Conservation (phyloP, 306 rosid species). For the Cajanus cajan region DNA sequence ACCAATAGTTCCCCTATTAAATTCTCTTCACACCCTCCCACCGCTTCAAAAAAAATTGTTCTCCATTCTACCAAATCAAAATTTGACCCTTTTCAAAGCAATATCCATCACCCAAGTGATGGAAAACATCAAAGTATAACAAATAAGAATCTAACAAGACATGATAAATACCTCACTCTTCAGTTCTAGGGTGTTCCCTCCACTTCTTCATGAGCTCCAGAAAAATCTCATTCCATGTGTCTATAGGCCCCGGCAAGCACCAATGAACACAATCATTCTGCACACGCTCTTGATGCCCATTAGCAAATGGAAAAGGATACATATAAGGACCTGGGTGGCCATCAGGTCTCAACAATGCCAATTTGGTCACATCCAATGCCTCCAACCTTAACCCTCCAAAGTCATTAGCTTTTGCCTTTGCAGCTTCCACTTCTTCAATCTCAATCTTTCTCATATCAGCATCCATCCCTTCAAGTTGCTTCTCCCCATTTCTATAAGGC, state of each 20-base stretch:
- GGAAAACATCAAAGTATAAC: neutral
- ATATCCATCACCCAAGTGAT: conserved; percentile 12
- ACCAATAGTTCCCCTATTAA: neutral
- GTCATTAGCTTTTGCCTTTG: conserved; percentile 41
- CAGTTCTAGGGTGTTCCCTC: conserved; percentile 29
- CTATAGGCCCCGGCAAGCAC: conserved; percentile 93
- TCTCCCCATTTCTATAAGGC: conserved; percentile 60
- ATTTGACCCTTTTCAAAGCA: conserved; percentile 3
- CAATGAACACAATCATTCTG: conserved; percentile 96
- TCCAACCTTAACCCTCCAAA: conserved; percentile 45
- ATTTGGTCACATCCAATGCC: conserved; percentile 70
- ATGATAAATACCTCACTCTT: conserved; percentile 29
- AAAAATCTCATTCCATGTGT: conserved; percentile 89
- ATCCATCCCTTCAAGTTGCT: conserved; percentile 77
- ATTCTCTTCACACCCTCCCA: neutral
- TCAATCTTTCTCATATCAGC: conserved; percentile 67
- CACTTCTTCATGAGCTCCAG: conserved; percentile 57
- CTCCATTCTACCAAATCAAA: conserved; percentile 8
- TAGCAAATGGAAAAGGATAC: conserved; percentile 73
- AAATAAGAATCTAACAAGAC: conserved; percentile 10
- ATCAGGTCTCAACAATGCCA: conserved; percentile 78
- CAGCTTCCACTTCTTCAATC: conserved; percentile 70
- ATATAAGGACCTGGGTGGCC: conserved; percentile 95
- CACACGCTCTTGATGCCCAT: conserved; percentile 59
- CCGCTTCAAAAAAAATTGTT: neutral